These are phyloP conservation scores for Pythium coloratum DNA, from an alignment of 352 stramenopile genomes.

Conservation along the genomic window DNA sequence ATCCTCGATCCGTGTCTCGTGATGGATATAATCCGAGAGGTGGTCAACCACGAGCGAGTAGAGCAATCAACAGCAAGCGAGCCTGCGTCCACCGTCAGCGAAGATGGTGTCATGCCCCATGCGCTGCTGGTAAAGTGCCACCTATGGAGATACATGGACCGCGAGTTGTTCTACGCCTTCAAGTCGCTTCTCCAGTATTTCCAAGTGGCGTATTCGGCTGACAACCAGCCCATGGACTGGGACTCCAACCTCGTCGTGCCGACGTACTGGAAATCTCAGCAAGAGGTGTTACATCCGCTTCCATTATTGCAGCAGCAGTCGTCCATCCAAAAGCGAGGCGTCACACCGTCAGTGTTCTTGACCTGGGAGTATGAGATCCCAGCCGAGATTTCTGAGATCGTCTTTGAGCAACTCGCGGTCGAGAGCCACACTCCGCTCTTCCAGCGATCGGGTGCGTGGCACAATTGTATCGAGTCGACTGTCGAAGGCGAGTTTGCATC, in stretches of 20 bases:
- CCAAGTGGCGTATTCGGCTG: constrained; percentile 26
- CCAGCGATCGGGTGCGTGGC: constrained; percentile 3
- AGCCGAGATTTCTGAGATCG: constrained; percentile 24
- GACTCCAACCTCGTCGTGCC: constrained; percentile 24
- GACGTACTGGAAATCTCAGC: constrained; percentile 9
- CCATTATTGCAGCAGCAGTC: constrained; percentile 3
- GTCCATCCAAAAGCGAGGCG: background rate
- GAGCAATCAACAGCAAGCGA: background rate
- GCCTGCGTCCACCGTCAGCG: background rate
- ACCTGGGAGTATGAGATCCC: constrained; percentile 36
- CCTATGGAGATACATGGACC: constrained; percentile 29
- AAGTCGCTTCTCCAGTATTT: constrained; percentile 34
- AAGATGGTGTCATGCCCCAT: constrained; percentile 16
- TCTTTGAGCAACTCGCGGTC: constrained; percentile 35
- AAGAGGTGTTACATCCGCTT: background rate
- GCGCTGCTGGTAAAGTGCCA: constrained; percentile 4
- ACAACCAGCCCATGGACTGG: constrained; percentile 14
- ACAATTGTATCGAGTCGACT: constrained; percentile 13
- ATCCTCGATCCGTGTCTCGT: constrained; percentile 29
- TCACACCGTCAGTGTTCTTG: constrained; percentile 3
- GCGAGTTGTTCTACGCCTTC: constrained; percentile 27
- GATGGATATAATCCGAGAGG: constrained; percentile 29
- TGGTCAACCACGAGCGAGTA: constrained; percentile 19
- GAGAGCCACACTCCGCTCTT: constrained; percentile 27
- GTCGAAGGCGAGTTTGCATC: constrained; percentile 16